Base-by-base conservation (phyloP, 1,139 yeast species). In the Schizosaccharomyces versatilis region DNA sequence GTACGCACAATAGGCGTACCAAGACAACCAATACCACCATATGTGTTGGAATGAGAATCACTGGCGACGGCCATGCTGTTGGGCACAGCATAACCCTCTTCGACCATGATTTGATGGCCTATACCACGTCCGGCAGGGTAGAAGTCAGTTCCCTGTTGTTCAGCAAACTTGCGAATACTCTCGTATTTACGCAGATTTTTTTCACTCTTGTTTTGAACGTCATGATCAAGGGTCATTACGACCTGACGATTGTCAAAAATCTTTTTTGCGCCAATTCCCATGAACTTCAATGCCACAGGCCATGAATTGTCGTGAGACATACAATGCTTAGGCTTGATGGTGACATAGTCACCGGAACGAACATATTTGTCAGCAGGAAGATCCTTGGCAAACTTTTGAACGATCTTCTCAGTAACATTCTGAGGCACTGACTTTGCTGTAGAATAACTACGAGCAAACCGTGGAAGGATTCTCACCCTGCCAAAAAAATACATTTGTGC, bases 281-380 rank as follows among this genome's bases (percentile, higher is more conserved):
- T 85, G 69, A 93, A 90, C 70, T 90, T 90, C 64, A 90, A 75
- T 0, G 98, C 98, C 36, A 90, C 96, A 0, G 99, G 99, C 98
- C 99, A 90, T 54, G 96, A 81, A 69, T 90, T 90, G 68, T 90
- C 99, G 67, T 90, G 99, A 12, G 97, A 84, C 98, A 93, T 90
- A 68, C 95, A 90, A 71, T 90, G 95, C 7, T 95, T 93, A 7
- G 99, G 99, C 64, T 74, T 77, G 65, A 93, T 88, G 7, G 95
- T 80, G 55, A 93, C 97, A 69, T 88, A 90, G 70, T 93, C 98
- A 17, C 98, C 98, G 57, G 86, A 75, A 62, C 72, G 78, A 39
- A 90, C 95, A 58, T 72, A 67, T 66, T 88, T 88, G 53, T 78
- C 80, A 19, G 72, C 64, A 15, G 85, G 76, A 53, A 84, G 67